A percentile compares a stretch with the other conserved stretches of the same genome.
phyloP scores from a whole-genome alignment of 257 asterid genomes.

The Solanum clarkiae region DNA sequence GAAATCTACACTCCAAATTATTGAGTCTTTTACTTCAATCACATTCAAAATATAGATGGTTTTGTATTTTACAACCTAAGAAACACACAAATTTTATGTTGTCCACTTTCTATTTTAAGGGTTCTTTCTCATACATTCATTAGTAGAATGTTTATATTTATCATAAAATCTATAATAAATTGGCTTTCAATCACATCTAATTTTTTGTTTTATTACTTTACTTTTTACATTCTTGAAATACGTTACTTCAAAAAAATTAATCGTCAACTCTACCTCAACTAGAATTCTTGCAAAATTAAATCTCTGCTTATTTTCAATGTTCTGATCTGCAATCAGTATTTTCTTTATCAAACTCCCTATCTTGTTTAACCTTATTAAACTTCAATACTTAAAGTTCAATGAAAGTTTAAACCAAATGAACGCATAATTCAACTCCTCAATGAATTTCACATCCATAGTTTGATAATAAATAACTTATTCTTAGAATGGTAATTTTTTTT shows the following conservation, averaged over 20 bases:
- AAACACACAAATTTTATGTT: not conserved
- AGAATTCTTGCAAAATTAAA: not conserved
- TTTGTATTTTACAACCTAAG: no score
- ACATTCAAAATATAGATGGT: no score
- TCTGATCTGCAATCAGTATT: not conserved
- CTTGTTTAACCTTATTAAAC: not conserved
- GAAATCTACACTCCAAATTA: no score
- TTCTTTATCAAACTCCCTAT: not conserved
- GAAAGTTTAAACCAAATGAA: not conserved
- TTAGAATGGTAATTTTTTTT: not conserved
- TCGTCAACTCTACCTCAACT: not conserved
- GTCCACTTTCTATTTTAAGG: not conserved
- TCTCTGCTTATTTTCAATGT: not conserved
- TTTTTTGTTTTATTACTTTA: not conserved
- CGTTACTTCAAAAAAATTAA: not conserved
- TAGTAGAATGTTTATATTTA: not conserved
- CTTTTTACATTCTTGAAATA: not conserved
- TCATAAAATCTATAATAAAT: not conserved
- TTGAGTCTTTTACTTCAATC: no score
- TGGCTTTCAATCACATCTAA: not conserved
- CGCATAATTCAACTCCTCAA: not conserved
- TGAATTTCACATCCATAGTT: not conserved
- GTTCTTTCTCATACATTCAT: not conserved
- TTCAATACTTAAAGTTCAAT: not conserved
- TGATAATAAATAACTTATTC: not conserved